Evolutionary conservation across 148 eudicot species (phyloP).

Genomic region (Dianthus caryophyllus): DNA sequence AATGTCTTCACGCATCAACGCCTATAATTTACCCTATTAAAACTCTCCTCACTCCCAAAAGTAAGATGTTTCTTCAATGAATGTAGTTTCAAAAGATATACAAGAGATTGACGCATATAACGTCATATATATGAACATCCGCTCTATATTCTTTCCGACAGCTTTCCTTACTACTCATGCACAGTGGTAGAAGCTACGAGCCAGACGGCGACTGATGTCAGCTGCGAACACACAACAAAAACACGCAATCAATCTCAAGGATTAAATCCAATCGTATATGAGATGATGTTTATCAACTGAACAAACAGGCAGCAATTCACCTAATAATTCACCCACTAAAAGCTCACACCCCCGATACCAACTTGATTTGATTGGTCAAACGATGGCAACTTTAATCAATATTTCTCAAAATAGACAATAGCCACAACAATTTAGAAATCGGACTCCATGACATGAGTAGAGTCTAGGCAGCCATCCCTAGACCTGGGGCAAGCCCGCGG

Average conservation of each 20-base stretch:
- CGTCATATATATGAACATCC: conserved; percentile 18
- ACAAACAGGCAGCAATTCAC: neutral
- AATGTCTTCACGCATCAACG: conserved; percentile 4
- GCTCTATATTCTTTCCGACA: neutral
- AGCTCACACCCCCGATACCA: no score
- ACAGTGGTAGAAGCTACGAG: conserved; percentile 2
- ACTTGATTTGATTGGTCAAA: no score
- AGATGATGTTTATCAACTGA: neutral
- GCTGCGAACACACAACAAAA: conserved; percentile 18
- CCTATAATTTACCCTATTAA: neutral
- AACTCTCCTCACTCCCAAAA: neutral
- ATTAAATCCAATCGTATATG: neutral
- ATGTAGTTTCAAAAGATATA: conserved; percentile 18
- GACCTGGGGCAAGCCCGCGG: no score
- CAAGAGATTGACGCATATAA: conserved; percentile 21
- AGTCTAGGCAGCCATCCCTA: no score
- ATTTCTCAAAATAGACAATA: no score
- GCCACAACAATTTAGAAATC: no score
- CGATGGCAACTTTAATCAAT: no score
- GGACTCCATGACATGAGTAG: no score
- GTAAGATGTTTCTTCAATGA: conserved; percentile 5
- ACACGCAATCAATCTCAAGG: neutral
- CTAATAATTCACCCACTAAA: neutral
- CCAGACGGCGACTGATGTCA: conserved; percentile 1
- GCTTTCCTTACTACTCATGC: neutral